These are phyloP conservation scores for Leccinum longicurvipes DNA, from an alignment of 768 basidiomycete species.

Conservation along the genomic window DNA sequence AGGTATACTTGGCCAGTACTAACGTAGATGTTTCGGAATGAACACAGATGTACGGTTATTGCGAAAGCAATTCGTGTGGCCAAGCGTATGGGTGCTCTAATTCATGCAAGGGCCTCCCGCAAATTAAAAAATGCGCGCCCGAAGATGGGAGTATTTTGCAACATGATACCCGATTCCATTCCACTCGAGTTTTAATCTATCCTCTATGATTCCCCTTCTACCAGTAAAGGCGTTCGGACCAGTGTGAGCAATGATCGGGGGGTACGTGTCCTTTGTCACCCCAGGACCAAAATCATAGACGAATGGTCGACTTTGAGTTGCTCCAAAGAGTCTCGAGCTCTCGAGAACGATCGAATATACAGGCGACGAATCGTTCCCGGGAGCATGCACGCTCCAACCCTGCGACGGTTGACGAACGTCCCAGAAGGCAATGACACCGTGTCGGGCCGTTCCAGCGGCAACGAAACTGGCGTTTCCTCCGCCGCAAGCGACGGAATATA, in stretches of 20 bases:
- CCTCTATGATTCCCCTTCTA: slow-evolving; percentile 14
- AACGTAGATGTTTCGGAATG: not conserved
- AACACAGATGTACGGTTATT: not conserved
- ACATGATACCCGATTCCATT: slow-evolving; percentile 50
- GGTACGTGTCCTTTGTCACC: slow-evolving; percentile 54
- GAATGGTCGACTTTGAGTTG: slow-evolving; percentile 72
- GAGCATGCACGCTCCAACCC: slow-evolving; percentile 80
- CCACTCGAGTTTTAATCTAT: slow-evolving; percentile 30
- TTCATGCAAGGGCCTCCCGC: not conserved
- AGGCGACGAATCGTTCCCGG: slow-evolving; percentile 75
- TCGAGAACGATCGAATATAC: slow-evolving; percentile 75
- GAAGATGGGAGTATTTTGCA: slow-evolving; percentile 42
- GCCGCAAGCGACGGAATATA: slow-evolving; percentile 74
- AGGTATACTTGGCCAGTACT: not conserved
- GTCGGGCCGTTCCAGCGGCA: slow-evolving; percentile 73
- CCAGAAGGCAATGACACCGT: slow-evolving; percentile 80
- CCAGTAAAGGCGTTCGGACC: slow-evolving; percentile 22
- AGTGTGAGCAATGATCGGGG: slow-evolving; percentile 27
- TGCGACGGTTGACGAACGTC: slow-evolving; percentile 59
- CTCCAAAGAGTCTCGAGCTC: slow-evolving; percentile 76
- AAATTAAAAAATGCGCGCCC: slow-evolving; percentile 9
- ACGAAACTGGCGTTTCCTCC: slow-evolving; percentile 66
- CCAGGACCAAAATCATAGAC: slow-evolving; percentile 78
- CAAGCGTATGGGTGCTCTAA: not conserved
- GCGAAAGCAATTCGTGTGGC: not conserved